Evolutionary conservation across 2,329 filamentous ascomycete species (phyloP), one percentile per base, ranked within the genome.

Genomic region (Calonectria naviculata): DNA sequence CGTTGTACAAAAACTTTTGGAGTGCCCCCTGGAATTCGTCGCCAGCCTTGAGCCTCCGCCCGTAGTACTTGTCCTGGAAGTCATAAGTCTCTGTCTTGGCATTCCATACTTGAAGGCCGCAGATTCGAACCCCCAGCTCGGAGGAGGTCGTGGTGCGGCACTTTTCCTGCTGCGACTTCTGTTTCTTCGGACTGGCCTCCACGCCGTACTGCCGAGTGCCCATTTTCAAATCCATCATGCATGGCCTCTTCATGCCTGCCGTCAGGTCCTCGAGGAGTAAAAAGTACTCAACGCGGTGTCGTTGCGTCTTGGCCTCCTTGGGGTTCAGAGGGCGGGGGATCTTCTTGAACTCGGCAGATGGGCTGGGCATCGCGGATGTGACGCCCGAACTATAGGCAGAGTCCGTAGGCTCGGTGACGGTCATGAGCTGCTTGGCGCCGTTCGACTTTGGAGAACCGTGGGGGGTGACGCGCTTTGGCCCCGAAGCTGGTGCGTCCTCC

Each of bases 21-120:
- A 99, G 87, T 0, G 95, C 95, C 70, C 93, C 91, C 80, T 97
- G 94, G 78, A 99, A 98, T 80, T 98, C 94, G 4, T 89, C 87
- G 2, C 97, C 97, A 3, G 93, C 95, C 82, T 95, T 95, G 38
- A 99, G 86, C 76, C 94, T 91, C 65, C 97, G 93, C 2, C 97
- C 97, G 80, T 95, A 98, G 83, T 99, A 99, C 83, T 99, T 99
- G 88, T 99, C 97, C 81, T 97, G 94, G 80, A 98, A 99, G n/a
- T 95, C 88, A 80, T 98, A 98, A 56, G 90, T 92, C 79, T 97
- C 91, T 41, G 91, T 93, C 74, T 92, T 92, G 26, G 92, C 92
- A 80, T 98, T 96, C 95, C 96, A 99, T 1, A 97, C 95, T 81
- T 99, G 97, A 85, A 99, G 92, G 5, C 97, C 97, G 80, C 97